Evolutionary conservation across 1,284 basidiomycete species (phyloP), one percentile per base, ranked within the genome.

Genomic region (Microbotryomycetes sp.): DNA sequence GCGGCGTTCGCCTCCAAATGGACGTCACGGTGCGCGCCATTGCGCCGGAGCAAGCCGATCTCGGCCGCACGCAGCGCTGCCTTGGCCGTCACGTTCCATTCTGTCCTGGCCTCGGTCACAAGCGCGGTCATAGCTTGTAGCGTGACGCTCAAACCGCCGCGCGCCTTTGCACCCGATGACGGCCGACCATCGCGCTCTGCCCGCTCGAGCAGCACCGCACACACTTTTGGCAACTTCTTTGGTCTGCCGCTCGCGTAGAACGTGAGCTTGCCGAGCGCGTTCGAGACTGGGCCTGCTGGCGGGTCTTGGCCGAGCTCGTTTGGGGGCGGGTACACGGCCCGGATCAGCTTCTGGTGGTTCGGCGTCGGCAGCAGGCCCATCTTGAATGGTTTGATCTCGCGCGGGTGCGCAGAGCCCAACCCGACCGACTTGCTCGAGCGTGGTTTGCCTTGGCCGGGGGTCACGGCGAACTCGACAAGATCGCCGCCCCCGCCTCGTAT

Each of bases 231-330:
- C 26, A 97, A 81, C 77, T 96, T 94, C 31, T 87, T 86, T 1
- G 92, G 90, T 70, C 87, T 85, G 76, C 93, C 91, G 13, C 86
- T 85, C 11, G 89, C 91, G 80, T 91, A 93, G 77, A 97, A 97
- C 4, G 89, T 90, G 64, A 98, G 81, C 51, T 88, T 85, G 57
- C 89, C 91, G 31, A 97, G 81, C 73, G 97, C 92, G 75, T 96
- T 92, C 0, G 87, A 82, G 67, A 91, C 88, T 2, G 91, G 91
- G 4, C 35, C 21, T 1, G 64, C 64, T 24, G 63, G 51, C 24
- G 26, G 41, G 86, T 82, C 68, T 91, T 88, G 59, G 85, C 79
- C 2, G 24, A 52, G 50, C 50, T 29, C 45, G 45, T 46, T 27
- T 2, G 23, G 21, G 28, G 41, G n/a, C 4, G 94, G 94, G 76